Evolutionary conservation across 2,329 filamentous ascomycete species (phyloP).

Genomic region (Penicillium digitatum): DNA sequence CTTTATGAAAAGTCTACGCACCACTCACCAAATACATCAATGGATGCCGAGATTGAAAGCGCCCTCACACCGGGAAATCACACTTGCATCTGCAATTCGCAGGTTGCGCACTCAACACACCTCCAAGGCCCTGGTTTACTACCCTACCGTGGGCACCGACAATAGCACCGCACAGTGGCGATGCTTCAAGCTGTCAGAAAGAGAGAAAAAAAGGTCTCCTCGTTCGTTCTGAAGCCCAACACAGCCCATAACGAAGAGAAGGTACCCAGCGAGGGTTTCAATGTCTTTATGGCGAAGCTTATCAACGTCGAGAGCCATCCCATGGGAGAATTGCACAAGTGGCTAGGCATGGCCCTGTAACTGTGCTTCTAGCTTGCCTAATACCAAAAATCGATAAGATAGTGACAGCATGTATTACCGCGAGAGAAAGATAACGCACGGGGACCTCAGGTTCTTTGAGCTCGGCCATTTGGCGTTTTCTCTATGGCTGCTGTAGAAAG

Average conservation of each 20-base stretch:
- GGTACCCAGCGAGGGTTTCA: background rate
- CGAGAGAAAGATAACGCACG: conserved; percentile 10
- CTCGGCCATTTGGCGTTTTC: background rate
- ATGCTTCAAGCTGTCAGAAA: background rate
- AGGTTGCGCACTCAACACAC: no score
- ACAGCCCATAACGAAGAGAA: background rate
- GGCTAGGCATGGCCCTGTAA: background rate
- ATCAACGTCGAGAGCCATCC: background rate
- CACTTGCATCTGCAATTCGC: no score
- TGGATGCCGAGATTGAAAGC: no score
- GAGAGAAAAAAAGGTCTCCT: background rate
- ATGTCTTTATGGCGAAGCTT: background rate
- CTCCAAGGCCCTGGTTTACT: no score
- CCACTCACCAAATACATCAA: no score
- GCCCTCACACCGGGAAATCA: no score
- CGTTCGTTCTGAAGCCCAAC: background rate
- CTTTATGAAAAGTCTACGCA: no score
- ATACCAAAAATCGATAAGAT: conserved; percentile 23
- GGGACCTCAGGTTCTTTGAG: background rate
- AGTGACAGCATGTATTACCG: background rate
- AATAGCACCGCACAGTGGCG: background rate
- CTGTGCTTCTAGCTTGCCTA: background rate
- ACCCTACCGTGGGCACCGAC: background rate
- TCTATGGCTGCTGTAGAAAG: background rate
- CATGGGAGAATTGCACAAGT: background rate